phyloP scores from a whole-genome alignment of 1,139 yeast species.

The Magnusiomyces suaveolens region DNA sequence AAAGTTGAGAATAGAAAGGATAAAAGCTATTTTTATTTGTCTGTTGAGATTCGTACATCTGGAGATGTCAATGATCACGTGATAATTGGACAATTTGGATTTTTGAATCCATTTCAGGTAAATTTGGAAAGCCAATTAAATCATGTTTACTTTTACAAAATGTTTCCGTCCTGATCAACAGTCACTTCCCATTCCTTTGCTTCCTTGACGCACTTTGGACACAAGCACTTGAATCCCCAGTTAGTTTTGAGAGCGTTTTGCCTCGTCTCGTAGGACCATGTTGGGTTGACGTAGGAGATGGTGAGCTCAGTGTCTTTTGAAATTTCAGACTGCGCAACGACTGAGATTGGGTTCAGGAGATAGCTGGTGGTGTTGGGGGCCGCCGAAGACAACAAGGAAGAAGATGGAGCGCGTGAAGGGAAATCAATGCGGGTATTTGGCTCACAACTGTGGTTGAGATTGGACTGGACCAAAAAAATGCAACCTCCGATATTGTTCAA shows the following conservation, averaged over 20 bases:
- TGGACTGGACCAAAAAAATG: conserved; percentile 54
- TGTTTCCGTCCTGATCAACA: conserved; percentile 4
- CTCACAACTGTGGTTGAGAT: conserved; percentile 66
- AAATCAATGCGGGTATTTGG: conserved; percentile 57
- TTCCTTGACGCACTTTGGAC: conserved; percentile 57
- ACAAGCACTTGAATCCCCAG: conserved; percentile 75
- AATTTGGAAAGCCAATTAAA: no score
- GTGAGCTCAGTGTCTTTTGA: conserved; percentile 57
- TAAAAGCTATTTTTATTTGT: no score
- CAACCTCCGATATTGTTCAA: conserved; percentile 27
- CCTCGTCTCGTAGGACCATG: conserved; percentile 52
- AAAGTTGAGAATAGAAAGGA: no score
- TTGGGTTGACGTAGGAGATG: conserved; percentile 63
- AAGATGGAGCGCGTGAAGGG: neutral
- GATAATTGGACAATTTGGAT: no score
- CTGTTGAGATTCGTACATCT: no score
- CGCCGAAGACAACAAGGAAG: neutral
- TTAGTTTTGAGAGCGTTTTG: conserved; percentile 60
- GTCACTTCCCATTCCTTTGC: conserved; percentile 24
- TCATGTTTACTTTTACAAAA: no score
- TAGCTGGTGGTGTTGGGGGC: no score
- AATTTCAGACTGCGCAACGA: conserved; percentile 51
- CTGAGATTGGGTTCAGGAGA: conserved; percentile 19
- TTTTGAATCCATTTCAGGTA: no score
- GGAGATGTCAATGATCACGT: no score